Conservation (phyloP, 805 yeast species). For the Deakozyma indianensis region DNA sequence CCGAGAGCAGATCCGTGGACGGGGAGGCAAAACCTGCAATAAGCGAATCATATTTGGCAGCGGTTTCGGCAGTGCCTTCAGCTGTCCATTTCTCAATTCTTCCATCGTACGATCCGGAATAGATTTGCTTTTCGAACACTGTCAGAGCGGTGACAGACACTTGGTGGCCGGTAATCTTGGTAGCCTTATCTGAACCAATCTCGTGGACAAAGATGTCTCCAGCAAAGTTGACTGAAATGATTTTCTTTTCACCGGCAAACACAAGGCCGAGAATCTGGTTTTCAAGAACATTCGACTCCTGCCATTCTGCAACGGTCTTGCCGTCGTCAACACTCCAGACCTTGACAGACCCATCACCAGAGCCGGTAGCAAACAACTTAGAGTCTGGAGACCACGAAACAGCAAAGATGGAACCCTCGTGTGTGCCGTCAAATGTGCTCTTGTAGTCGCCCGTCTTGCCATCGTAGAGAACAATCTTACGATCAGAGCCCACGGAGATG, state of each 20-base stretch:
- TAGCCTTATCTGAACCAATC: constrained; percentile 7
- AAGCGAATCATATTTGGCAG: constrained; percentile 47
- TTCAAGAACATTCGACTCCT: constrained; percentile 30
- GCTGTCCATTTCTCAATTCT: constrained; percentile 44
- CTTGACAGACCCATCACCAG: constrained; percentile 71
- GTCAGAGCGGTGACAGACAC: constrained; percentile 55
- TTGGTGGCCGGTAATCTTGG: constrained; percentile 59
- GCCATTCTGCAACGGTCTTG: constrained; percentile 36
- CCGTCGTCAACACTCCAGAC: constrained; percentile 40
- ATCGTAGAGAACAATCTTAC: constrained; percentile 62
- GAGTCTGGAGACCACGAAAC: constrained; percentile 54
- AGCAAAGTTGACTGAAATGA: constrained; percentile 52
- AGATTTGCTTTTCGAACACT: constrained; percentile 15
- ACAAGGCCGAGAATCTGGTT: constrained; percentile 74
- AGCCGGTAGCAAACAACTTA: constrained; percentile 51
- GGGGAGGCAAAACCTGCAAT: constrained; percentile 38
- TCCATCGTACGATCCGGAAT: constrained; percentile 79
- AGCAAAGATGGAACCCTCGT: constrained; percentile 72
- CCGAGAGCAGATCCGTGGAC: constrained; percentile 29
- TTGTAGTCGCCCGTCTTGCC: constrained; percentile 74
- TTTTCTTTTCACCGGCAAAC: constrained; percentile 38
- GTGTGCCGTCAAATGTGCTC: constrained; percentile 32
- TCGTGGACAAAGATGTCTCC: constrained; percentile 46
- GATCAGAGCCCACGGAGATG: constrained; percentile 76
- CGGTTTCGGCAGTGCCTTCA: constrained; percentile 22